Evolutionary conservation across 1,284 basidiomycete genomes (phyloP).

Genomic region (Hortiboletus rubellus): DNA sequence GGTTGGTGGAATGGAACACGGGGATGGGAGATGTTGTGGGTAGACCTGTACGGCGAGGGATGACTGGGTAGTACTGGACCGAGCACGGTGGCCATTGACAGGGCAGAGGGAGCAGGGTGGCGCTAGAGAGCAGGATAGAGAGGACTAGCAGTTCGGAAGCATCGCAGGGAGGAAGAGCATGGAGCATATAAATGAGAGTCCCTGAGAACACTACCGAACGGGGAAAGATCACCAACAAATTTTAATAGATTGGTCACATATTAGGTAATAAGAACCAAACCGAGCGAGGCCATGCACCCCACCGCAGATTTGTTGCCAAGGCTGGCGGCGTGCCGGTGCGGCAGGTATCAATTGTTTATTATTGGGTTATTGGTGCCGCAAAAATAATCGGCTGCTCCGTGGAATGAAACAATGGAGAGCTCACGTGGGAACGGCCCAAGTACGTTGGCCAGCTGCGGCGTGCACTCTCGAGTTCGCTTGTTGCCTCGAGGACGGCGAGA

Average conservation of each 20-base stretch:
- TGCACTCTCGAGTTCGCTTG: conserved; percentile 31
- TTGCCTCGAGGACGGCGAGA: conserved; percentile 35
- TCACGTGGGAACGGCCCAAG: conserved; percentile 30
- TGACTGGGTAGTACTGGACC: conserved; percentile 29
- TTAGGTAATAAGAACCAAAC: conserved; percentile 29
- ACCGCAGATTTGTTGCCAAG: conserved; percentile 15
- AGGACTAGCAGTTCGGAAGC: conserved; percentile 19
- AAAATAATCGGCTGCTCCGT: conserved; percentile 22
- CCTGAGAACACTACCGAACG: conserved; percentile 28
- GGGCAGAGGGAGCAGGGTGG: conserved; percentile 4
- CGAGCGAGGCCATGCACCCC: conserved; percentile 22
- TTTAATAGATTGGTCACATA: conserved; percentile 5
- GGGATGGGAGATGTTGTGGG: conserved; percentile 30
- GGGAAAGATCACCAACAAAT: conserved; percentile 16
- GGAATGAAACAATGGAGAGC: conserved; percentile 33
- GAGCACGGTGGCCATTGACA: conserved; percentile 36
- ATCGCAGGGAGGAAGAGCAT: conserved; percentile 8
- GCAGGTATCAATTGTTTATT: conserved; percentile 22
- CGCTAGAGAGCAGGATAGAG: conserved; percentile 4
- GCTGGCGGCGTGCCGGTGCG: conserved; percentile 20
- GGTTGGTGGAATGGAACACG: conserved; percentile 30
- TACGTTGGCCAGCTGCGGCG: conserved; percentile 12
- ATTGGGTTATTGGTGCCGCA: conserved; percentile 34
- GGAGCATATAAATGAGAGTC: conserved; percentile 31
- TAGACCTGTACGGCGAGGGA: conserved; percentile 30